phyloP scores from a whole-genome alignment of 768 basidiomycete genomes.

The Leccinum obscurum region DNA sequence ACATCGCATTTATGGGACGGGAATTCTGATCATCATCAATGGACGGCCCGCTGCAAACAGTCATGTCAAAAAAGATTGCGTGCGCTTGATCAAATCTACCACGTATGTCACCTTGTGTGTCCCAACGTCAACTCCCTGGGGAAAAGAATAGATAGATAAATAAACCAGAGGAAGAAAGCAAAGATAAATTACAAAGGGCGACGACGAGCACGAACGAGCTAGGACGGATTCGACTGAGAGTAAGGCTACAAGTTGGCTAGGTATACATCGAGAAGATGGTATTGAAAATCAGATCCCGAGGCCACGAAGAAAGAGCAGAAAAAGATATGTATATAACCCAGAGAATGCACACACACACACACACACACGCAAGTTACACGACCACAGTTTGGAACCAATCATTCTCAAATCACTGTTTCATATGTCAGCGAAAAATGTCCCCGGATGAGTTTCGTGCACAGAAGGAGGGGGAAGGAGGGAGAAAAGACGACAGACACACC shows the following conservation, averaged over 20 bases:
- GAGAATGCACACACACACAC: not conserved
- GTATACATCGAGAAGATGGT: slow-evolving; percentile 34
- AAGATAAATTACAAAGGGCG: not conserved
- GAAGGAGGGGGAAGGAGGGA: no score
- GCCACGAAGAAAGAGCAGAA: not conserved
- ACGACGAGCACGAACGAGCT: not conserved
- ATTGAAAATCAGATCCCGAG: slow-evolving; percentile 13
- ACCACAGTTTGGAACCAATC: not conserved
- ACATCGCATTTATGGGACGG: not conserved
- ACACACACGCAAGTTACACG: not conserved
- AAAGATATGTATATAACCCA: not conserved
- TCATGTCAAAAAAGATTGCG: not conserved
- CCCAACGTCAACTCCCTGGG: not conserved
- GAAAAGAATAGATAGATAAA: not conserved
- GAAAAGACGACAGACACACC: slow-evolving; percentile 43
- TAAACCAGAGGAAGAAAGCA: not conserved
- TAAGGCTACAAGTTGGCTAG: slow-evolving; percentile 43
- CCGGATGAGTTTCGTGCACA: not conserved
- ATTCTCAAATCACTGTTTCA: slow-evolving; percentile 39
- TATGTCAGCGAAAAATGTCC: slow-evolving; percentile 1
- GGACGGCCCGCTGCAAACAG: not conserved
- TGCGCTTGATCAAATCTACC: not conserved
- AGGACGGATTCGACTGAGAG: not conserved
- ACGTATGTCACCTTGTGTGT: not conserved
- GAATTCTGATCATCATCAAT: not conserved